Evolutionary conservation across 139 green algal species (phyloP).

Genomic region (Chlamydomonas sp.): DNA sequence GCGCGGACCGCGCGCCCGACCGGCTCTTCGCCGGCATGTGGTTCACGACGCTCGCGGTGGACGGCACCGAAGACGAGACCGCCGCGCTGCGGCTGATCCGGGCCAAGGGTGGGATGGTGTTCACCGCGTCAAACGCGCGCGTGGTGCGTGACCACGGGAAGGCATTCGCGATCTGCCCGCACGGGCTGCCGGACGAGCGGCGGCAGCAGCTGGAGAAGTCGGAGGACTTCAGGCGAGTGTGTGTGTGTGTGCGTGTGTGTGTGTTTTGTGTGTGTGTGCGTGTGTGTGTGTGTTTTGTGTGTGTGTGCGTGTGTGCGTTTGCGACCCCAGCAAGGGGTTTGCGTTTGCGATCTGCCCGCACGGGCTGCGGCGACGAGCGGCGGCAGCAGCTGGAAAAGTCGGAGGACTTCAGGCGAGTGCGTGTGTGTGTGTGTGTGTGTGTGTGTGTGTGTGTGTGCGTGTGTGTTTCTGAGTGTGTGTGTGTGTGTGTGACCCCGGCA

Average conservation of each 20-base stretch:
- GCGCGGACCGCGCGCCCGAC: too few species aligned
- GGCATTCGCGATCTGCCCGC: not conserved
- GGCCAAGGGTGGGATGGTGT: not conserved
- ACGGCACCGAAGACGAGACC: not conserved
- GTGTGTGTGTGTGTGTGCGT: too few species aligned
- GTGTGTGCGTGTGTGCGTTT: too few species aligned
- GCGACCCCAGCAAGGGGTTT: too few species aligned
- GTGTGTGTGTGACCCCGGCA: too few species aligned
- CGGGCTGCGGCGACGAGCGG: not conserved
- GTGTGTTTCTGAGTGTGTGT: too few species aligned
- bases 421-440: too few species aligned
- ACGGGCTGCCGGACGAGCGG: not conserved
- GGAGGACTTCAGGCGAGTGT: conserved; percentile 2
- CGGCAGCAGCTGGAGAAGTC: not conserved
- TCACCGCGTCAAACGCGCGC: not conserved
- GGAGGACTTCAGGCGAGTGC: conserved; percentile 2
- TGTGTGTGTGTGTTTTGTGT: too few species aligned
- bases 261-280: too few species aligned
- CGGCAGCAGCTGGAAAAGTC: not conserved
- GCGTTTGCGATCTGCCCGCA: not conserved
- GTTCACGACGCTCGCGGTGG: not conserved
- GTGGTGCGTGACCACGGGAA: not conserved
- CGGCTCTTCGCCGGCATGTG: not conserved
- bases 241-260: too few species aligned
- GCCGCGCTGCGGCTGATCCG: not conserved